Base-by-base conservation (phyloP, 108 stramenopile species). In the Pseudonitzschia delicatissima region DNA sequence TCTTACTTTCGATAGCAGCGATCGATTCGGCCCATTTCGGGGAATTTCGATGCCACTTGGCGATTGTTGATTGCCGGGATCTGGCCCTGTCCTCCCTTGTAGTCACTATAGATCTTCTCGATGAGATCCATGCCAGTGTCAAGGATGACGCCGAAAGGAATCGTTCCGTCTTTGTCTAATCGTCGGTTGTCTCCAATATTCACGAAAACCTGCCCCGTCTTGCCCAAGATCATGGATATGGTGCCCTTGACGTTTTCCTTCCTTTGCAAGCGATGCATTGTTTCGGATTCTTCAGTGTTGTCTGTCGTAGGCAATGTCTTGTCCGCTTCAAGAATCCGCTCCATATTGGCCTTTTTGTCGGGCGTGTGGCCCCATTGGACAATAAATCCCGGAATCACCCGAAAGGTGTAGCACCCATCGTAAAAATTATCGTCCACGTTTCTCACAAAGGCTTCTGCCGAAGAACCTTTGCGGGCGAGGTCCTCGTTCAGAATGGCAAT, bases 1-100 rank as follows among this genome's bases (percentile, higher is more conserved):
- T n/a, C n/a, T n/a, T n/a, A n/a, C n/a, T n/a, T 23, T n/a, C 53
- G 53, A n/a, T 55, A n/a, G 33, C 53, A 55, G 11, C 0, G n/a
- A 27, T 64, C 63, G 40, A 64, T 45, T 13, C 45, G 42, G 27
- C 63, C 40, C 63, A 64, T 64, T 49, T 64, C 40, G 7, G 63
- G 63, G 18, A 64, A 64, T 64, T 31, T 34, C 17, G 8, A 2
- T 2, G 63, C 27, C 2, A 48, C 31, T 2, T 3, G 18, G 2
- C 45, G 27, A 26, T 64, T 48, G 2, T 29, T 29, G 6, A 64
- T 45, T 3, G 63, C 44, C 23, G 63, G 45, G 12, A 64, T 64
- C 31, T 64, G 63, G 2, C 63, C 63, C 26, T 45, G 45, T 4
- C 63, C 63, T 1, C 44, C 44, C 40, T 45, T 64, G 45, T 64